These are phyloP conservation scores for Eucalyptus brandiana DNA, from an alignment of 345 rosid species.

Conservation along the genomic window DNA sequence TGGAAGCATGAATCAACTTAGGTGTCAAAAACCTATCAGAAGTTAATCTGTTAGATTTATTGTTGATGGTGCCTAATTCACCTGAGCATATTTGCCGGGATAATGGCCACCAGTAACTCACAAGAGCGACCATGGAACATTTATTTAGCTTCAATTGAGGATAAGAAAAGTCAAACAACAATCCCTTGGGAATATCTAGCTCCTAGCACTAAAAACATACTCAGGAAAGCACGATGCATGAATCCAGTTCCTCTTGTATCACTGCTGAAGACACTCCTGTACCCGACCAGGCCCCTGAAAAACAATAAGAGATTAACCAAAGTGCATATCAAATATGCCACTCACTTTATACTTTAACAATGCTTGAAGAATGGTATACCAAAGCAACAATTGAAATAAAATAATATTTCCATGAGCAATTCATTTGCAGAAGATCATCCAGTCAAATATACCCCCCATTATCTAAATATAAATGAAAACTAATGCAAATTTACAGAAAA, in stretches of 20 bases:
- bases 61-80: not conserved
- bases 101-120: not conserved
- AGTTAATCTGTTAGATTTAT: not conserved
- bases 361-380: not conserved
- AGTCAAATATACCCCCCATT: not conserved
- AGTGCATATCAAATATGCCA: not conserved
- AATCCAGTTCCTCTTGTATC: constrained; percentile 97
- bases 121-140: not conserved
- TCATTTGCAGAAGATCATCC: not conserved
- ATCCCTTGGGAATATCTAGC: not conserved
- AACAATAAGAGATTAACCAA: not conserved
- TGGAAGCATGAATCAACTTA: not conserved
- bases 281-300: constrained; percentile 88
- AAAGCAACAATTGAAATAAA: not conserved
- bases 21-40: not conserved
- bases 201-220: constrained; percentile 28
- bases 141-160: not conserved
- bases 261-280: constrained; percentile 97
- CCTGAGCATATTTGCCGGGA: not conserved
- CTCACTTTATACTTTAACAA: not conserved
- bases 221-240: constrained; percentile 96
- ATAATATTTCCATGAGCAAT: not conserved
- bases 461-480: not conserved
- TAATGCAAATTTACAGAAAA: not conserved
- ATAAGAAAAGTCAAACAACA: not conserved